These are phyloP conservation scores for Pleurotus salmoneostramineus DNA, from an alignment of 768 basidiomycete species.

Conservation along the genomic window DNA sequence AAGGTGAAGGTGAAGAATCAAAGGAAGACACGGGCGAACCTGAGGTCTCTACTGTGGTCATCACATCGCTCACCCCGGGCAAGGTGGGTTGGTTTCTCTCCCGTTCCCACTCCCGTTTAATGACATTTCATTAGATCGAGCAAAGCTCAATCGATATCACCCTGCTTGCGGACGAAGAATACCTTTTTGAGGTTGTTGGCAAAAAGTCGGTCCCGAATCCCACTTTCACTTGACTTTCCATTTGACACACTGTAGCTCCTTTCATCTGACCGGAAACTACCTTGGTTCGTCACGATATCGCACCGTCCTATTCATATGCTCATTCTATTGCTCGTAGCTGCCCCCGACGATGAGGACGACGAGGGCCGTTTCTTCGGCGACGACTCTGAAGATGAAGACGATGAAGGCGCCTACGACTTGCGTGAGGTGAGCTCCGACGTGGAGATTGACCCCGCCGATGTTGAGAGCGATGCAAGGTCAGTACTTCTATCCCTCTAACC, in stretches of 20 bases:
- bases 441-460: conserved; percentile 62
- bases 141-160: conserved; percentile 69
- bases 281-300: conserved; percentile 46
- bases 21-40: background rate
- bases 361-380: conserved; percentile 30
- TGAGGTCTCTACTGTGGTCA: conserved; percentile 43
- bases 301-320: background rate
- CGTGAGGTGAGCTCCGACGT: conserved; percentile 81
- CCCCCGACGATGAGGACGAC: conserved; percentile 46
- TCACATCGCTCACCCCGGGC: conserved; percentile 80
- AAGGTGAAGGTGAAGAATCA: conserved; percentile 23
- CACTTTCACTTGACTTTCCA: conserved; percentile 8
- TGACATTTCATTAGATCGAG: conserved; percentile 59
- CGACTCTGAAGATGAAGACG: conserved; percentile 47
- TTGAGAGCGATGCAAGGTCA: conserved; percentile 55
- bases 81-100: conserved; percentile 46
- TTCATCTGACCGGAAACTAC: conserved; percentile 84
- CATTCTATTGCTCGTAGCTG: conserved; percentile 18
- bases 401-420: conserved; percentile 53
- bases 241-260: conserved; percentile 37
- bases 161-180: conserved; percentile 62
- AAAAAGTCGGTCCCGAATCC: conserved; percentile 59
- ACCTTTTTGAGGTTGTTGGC: conserved; percentile 68
- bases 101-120: background rate
- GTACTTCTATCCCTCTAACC: conserved; percentile 12